Conservation (phyloP, 1,284 basidiomycete species). For the Ceratobasidium papillatum region DNA sequence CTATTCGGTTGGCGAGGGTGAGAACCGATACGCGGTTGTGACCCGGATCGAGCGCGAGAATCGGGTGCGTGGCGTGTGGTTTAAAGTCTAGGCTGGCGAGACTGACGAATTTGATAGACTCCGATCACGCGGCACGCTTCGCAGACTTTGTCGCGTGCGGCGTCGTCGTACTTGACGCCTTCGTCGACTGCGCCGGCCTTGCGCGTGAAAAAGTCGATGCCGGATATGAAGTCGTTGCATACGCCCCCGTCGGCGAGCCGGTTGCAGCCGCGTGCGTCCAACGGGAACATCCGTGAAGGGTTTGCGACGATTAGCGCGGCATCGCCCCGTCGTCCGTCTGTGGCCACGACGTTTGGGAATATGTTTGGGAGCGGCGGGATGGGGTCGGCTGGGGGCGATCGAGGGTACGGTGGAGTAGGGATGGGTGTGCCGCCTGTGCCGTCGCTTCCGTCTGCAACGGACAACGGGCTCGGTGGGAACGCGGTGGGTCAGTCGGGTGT, state of each 20-base stretch:
- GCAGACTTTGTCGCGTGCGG: constrained; percentile 75
- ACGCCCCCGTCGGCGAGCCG: constrained; percentile 70
- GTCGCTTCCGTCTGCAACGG: constrained; percentile 68
- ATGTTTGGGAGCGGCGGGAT: constrained; percentile 67
- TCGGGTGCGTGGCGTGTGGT: constrained; percentile 59
- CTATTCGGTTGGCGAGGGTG: constrained; percentile 91
- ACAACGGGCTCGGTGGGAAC: constrained; percentile 50
- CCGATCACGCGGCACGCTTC: constrained; percentile 40
- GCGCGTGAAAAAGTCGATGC: constrained; percentile 96
- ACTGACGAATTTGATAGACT: constrained; percentile 28
- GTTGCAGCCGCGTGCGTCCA: constrained; percentile 83
- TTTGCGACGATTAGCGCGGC: constrained; percentile 79
- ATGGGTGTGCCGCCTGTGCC: constrained; percentile 76
- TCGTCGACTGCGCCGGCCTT: constrained; percentile 60
- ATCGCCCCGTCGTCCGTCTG: constrained; percentile 76
- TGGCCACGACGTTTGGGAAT: constrained; percentile 69
- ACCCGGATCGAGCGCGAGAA: constrained; percentile 79
- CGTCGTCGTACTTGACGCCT: constrained; percentile 72
- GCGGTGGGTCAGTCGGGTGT: constrained; percentile 65
- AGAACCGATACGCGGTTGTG: constrained; percentile 92
- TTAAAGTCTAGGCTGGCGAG: constrained; percentile 24
- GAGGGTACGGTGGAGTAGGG: constrained; percentile 40
- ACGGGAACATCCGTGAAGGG: constrained; percentile 89
- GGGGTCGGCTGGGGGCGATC: constrained; percentile 48
- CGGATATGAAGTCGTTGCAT: constrained; percentile 81